A percentile compares a stretch with the other conserved stretches of the same genome.
phyloP scores from a whole-genome alignment of 2,329 filamentous ascomycete species.

The Orbilia quercus region DNA sequence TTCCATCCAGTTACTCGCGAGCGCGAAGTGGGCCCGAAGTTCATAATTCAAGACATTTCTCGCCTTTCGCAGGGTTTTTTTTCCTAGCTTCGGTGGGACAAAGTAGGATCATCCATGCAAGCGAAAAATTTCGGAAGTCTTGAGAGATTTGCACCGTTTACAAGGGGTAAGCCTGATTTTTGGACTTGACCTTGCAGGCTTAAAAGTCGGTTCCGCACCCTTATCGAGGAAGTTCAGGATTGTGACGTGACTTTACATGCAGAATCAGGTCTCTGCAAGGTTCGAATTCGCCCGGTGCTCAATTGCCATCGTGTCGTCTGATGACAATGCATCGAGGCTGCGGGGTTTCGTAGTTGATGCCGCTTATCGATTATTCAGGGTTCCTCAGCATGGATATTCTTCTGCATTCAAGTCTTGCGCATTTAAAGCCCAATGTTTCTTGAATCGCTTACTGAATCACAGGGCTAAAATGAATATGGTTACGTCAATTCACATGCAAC shows the following conservation, averaged over 20 bases:
- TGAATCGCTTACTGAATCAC: too few relatives aligned
- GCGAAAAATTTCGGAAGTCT: background rate
- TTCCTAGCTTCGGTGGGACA: background rate
- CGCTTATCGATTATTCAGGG: too few relatives aligned
- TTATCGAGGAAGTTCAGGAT: background rate
- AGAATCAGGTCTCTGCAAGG: background rate
- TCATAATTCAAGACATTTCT: constrained; percentile 2
- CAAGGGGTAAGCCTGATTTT: constrained; percentile 1
- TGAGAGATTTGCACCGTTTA: too few relatives aligned
- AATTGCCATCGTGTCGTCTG: background rate
- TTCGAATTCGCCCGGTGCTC: background rate
- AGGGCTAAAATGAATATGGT: too few relatives aligned
- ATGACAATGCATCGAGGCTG: background rate
- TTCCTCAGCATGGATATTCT: too few relatives aligned
- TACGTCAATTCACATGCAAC: too few relatives aligned
- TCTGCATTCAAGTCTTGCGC: too few relatives aligned
- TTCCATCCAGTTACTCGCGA: too few relatives aligned
- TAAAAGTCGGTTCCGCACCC: constrained; percentile 1
- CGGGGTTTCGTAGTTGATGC: too few relatives aligned
- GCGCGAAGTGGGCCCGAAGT: background rate
- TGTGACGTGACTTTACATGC: constrained; percentile 9
- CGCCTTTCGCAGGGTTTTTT: background rate
- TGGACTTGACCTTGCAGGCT: background rate
- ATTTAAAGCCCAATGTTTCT: too few relatives aligned
- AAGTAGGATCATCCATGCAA: constrained; percentile 9